Evolutionary conservation across 129 eudicot genomes (phyloP), one percentile per base, ranked within the genome.

Genomic region (Artemisia argyi): DNA sequence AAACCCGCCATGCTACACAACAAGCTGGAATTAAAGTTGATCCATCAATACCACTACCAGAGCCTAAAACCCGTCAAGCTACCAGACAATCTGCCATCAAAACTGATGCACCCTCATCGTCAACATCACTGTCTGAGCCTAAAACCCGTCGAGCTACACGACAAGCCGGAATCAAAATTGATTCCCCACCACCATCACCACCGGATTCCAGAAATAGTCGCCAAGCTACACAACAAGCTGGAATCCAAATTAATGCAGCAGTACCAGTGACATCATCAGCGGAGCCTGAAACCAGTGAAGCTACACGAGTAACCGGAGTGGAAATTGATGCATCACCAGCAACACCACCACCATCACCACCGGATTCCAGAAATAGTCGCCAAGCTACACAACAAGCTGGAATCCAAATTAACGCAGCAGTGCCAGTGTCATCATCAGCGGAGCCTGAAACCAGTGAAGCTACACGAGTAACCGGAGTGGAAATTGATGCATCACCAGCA

Each of bases 121-220:
- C 73, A 3, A 13, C 52, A 26, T 15, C 73, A 35, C 44, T 24
- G 1, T 52, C 63, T 18, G 78, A 73, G 64, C 64, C 46, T 1
- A 73, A 73, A 73, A 63, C 71, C 12, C 63, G 83, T 64, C 61
- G 79, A 35, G 81, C 85, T 20, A 82, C 76, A 66, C 83, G 81
- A 35, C 80, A 72, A 76, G 84, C 87, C 39, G 74, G 76, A 8
- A 52, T 77, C 18, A 72, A 69, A 61, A 61, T 71, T 53, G 83
- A 76, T 59, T 64, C 71, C n/a, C 54, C 70, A 3, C 62, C 62
- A 61, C 62, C 32, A 66, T 20, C 54, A 54, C 62, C 57, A n/a
- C 51, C 66, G 2, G 76, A 84, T 53, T 47, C 65, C 12, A 70
- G 77, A 77, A 63, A 11, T 52, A 52, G 60, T 16, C 66, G 65